A percentile compares a stretch with the other conserved stretches of the same genome.
Conservation (phyloP, 345 rosid species). For the Populus davidiana region DNA sequence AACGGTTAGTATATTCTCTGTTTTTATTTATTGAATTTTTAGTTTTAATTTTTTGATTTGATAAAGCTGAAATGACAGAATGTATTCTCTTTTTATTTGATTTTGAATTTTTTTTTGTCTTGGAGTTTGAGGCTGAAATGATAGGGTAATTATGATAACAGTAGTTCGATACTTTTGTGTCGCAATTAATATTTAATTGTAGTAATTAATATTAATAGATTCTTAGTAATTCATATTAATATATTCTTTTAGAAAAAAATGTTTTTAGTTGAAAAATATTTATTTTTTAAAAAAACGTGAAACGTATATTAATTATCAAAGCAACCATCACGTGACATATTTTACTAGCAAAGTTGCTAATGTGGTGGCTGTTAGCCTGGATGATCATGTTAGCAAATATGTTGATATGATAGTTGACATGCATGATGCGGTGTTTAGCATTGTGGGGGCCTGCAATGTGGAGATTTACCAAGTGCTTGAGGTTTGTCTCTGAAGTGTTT, state of each 20-base stretch:
- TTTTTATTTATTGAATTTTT: not conserved
- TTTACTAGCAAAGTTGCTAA: not conserved
- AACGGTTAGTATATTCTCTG: not conserved
- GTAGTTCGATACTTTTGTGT: too few species aligned
- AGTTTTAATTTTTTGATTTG: too few species aligned
- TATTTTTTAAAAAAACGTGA: too few species aligned
- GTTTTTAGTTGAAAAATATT: too few species aligned
- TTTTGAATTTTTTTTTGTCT: not conserved
- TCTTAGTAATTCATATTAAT: not conserved
- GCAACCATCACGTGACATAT: too few species aligned
- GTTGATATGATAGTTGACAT: not conserved
- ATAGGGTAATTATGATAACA: not conserved
- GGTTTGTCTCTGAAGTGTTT: too few species aligned
- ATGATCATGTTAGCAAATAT: not conserved
- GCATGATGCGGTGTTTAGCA: not conserved
- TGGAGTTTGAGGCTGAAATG: not conserved
- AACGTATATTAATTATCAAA: too few species aligned
- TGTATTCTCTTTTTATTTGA: not conserved
- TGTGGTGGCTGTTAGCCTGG: not conserved
- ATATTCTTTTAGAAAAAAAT: not conserved
- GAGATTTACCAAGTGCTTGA: too few species aligned
- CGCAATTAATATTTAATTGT: not conserved
- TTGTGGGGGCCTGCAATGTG: too few species aligned
- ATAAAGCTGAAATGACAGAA: not conserved
- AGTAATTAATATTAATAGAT: not conserved